These are phyloP conservation scores for Thuja plicata DNA, from an alignment of 83 land plant genomes.

Conservation along the genomic window DNA sequence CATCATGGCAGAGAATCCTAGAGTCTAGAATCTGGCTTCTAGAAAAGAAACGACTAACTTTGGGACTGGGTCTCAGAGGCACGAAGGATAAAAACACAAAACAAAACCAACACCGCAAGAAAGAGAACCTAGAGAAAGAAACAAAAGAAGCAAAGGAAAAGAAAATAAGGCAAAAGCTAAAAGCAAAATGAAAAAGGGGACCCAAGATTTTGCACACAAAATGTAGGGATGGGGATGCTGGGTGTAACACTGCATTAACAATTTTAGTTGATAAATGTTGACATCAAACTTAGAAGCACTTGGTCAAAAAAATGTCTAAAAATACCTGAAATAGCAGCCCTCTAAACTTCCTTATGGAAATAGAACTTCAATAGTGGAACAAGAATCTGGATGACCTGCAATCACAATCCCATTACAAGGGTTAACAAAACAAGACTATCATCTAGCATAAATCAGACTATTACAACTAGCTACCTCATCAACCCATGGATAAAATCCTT, in stretches of 20 bases:
- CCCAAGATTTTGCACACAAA: too few species aligned
- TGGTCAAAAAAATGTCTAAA: neutral
- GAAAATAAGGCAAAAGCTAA: too few species aligned
- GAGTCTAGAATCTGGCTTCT: too few species aligned
- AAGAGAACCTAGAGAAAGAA: too few species aligned
- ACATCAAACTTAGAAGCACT: neutral
- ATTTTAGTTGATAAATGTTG: neutral
- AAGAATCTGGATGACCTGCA: conserved; percentile 45
- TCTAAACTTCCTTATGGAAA: conserved; percentile 57
- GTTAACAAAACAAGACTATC: neutral
- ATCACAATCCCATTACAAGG: neutral
- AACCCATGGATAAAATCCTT: conserved; percentile 57
- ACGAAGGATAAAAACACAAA: too few species aligned
- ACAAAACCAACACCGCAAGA: too few species aligned
- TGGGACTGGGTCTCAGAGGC: too few species aligned
- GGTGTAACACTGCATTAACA: conserved; percentile 29
- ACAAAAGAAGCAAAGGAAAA: too few species aligned
- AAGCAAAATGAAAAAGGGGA: too few species aligned
- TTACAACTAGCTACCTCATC: conserved; percentile 42
- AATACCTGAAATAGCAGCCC: conserved; percentile 45
- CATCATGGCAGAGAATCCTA: too few species aligned
- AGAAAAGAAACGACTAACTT: too few species aligned
- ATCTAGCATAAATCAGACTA: neutral
- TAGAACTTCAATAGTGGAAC: conserved; percentile 46
- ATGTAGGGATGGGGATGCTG: too few species aligned